Base-by-base conservation (phyloP, 371 early-diverging fungal species). In the Lichtheimia corymbifera region DNA sequence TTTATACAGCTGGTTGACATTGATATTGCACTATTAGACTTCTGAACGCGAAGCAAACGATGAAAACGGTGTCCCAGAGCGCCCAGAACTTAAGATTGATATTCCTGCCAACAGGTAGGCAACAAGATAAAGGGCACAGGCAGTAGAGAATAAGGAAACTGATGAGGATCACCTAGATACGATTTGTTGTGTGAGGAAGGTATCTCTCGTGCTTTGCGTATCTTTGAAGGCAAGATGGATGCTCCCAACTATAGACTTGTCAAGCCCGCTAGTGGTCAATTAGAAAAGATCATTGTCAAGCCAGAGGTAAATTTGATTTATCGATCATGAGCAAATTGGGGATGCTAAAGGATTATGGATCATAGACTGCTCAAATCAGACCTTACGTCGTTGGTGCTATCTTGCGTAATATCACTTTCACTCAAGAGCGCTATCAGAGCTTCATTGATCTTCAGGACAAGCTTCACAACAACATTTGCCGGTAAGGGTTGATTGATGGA, bases 391-490 rank as follows among this genome's bases (percentile, higher is more conserved):
- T 98, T 22, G 91, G 93, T 61, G 99, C 98, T 35, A 80, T 99
- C 59, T 85, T 99, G 60, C 91, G 97, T 63, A 87, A 93, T 64
- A 85, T 99, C 58, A 87, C 79, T 58, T 92, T 99, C 73, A 89
- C 86, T 35, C 79, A 92, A 55, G 88, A 87, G 41, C 77, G 82
- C 64, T 99, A 99, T 84, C 86, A 93, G 64, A 92, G 90, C 72
- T 97, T 99, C 81, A 99, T 99, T 65, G 96, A 98, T 59, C 88
- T 98, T 58, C 99, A 99, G 80, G 99, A 99, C 70, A 99, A 98
- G 84, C 90, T 99, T 44, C 99, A 99, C 84, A 86, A 88, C 72
- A 97, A 96, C 85, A 87, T 99, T 68, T 94, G 99, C 85, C 79
- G 93, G 91, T 90, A 73, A 55, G 13, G 1, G 7, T 14, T 17